phyloP scores from a whole-genome alignment of 495 filamentous ascomycete genomes.

The Aspergillus asperescens region DNA sequence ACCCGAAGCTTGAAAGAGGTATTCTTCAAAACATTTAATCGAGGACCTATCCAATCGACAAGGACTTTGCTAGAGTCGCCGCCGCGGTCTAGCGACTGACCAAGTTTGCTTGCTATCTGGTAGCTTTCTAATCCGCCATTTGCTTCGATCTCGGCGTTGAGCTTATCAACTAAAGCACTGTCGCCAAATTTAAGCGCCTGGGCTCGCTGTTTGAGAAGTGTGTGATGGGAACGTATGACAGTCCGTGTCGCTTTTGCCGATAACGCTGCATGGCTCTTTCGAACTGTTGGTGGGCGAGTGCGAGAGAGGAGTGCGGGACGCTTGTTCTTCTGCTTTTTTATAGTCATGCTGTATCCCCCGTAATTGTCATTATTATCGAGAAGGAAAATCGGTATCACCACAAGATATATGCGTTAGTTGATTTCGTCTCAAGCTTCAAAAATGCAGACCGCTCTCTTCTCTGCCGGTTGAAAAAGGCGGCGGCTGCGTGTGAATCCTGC shows the following conservation, averaged over 20 bases:
- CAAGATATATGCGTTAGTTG: too few species aligned
- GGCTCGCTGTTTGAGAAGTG: conserved; percentile 68
- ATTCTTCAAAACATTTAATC: conserved; percentile 25
- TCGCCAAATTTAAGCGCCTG: conserved; percentile 65
- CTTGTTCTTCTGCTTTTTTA: conserved; percentile 33
- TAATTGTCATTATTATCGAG: too few species aligned
- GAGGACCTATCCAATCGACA: conserved; percentile 72
- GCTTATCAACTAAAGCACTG: conserved; percentile 42
- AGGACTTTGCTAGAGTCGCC: conserved; percentile 86
- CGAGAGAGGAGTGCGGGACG: conserved; percentile 53
- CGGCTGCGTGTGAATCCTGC: not conserved
- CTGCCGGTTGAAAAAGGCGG: not conserved
- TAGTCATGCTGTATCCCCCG: conserved; percentile 30
- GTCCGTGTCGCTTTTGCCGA: conserved; percentile 75
- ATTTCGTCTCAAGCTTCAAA: too few species aligned
- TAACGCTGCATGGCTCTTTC: conserved; percentile 51
- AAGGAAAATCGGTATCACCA: too few species aligned
- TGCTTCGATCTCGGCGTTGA: conserved; percentile 56
- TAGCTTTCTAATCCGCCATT: conserved; percentile 80
- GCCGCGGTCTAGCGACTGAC: conserved; percentile 76
- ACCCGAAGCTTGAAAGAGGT: conserved; percentile 47
- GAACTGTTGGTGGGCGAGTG: conserved; percentile 59
- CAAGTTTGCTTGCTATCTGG: conserved; percentile 82
- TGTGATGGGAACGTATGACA: conserved; percentile 80
- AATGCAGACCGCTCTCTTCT: not conserved